Evolutionary conservation across 1,139 yeast genomes (phyloP).

Genomic region (Geotrichum candidum): DNA sequence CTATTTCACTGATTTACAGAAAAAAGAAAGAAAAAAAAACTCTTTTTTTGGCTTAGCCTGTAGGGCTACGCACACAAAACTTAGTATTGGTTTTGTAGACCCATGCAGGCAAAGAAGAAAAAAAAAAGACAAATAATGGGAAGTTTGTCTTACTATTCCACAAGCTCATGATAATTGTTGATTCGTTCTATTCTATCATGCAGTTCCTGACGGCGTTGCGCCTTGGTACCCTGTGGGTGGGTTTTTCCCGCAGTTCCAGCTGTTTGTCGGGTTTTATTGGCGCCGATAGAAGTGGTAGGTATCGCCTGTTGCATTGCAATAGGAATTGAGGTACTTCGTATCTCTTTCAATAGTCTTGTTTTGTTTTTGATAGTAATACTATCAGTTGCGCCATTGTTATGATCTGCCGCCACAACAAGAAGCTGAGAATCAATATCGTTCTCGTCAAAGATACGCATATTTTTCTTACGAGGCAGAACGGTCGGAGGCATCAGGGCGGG

Average conservation of each 20-base stretch:
- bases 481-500: not conserved
- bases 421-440: not conserved
- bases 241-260: not conserved
- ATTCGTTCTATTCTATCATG: not conserved
- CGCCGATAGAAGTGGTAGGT: not conserved
- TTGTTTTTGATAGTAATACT: not conserved
- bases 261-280: not conserved
- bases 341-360: not conserved
- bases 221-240: not conserved
- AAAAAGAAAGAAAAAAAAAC: not conserved
- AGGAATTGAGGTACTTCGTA: not conserved
- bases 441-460: not conserved
- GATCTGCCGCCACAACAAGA: not conserved
- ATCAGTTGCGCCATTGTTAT: not conserved
- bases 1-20: no score
- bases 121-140: not conserved
- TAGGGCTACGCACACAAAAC: not conserved
- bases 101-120: not conserved
- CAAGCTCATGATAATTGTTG: not conserved
- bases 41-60: not conserved
- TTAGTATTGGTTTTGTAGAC: not conserved
- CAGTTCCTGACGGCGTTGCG: not conserved
- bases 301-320: not conserved
- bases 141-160: constrained; percentile 2
- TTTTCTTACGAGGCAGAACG: not conserved